Evolutionary conservation across 768 basidiomycete species (phyloP).

Genomic region (Stropharia rugosoannulata): DNA sequence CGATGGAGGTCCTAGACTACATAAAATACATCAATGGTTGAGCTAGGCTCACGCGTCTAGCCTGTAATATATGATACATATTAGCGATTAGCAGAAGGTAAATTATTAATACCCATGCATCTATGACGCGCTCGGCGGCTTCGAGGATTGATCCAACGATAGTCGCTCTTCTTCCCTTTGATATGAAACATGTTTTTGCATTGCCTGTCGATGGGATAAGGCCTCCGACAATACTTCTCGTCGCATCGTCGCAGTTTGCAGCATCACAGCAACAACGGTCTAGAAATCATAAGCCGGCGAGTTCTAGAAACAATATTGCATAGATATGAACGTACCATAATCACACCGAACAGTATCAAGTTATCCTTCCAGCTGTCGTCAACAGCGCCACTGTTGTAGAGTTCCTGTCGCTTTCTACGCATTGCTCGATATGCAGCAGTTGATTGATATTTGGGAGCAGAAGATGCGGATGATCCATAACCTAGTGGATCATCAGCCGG

Average conservation of each 20-base stretch:
- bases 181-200: background rate
- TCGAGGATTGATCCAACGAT: background rate
- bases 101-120: background rate
- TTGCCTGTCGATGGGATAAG: background rate
- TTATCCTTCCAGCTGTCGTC: slow-evolving; percentile 73
- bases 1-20: background rate
- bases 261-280: slow-evolving; percentile 4
- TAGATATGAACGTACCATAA: slow-evolving; percentile 40
- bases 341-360: slow-evolving; percentile 52
- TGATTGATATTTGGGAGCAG: slow-evolving; percentile 27
- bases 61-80: background rate
- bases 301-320: background rate
- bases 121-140: background rate
- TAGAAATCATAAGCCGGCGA: background rate
- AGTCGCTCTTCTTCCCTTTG: slow-evolving; percentile 1
- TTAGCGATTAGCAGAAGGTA: background rate
- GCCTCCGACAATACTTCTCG: slow-evolving; percentile 4
- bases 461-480: slow-evolving; percentile 13
- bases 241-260: slow-evolving; percentile 3
- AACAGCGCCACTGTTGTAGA: slow-evolving; percentile 45
- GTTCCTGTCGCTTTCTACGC: slow-evolving; percentile 42
- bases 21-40: too few relatives aligned
- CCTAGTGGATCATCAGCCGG: slow-evolving; percentile 14
- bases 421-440: slow-evolving; percentile 41
- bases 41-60: too few relatives aligned